Evolutionary conservation across 202 grass and related monocot species (phyloP), one percentile per base, ranked within the genome.

Genomic region (Eragrostis tef): DNA sequence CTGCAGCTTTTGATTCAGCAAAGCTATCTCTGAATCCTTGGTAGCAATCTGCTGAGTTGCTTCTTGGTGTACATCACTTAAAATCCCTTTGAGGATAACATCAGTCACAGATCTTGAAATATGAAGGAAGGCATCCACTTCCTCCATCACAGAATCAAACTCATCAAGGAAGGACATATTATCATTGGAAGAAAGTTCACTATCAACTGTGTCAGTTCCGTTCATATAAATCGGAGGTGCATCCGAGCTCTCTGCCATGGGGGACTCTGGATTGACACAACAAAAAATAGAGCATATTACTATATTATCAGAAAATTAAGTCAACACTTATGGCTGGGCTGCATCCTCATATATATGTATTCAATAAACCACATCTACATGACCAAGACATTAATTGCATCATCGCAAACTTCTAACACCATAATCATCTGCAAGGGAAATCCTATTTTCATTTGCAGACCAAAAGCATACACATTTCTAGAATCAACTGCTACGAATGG

Each of bases 11-110:
- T 88, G 52, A n/a, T 89, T 79, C 72, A 97, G 72, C 44, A 77
- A 54, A 41, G 34, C 24, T 79, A 94, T 91, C 75, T 88, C 86
- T 50, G 79, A 81, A 71, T 94, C 84, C 81, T 92, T 97, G n/a
- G 82, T 86, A 58, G 75, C 78, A 49, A 94, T 80, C 61, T 81
- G 67, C 21, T 16, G 66, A 67, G 59, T 77, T 14, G 78, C 75
- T 57, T 92, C 84, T 67, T 87, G 70, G 17, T 77, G 71, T 69
- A 92, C 72, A 74, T 90, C 91, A 56, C 70, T 79, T 22, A 97
- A 69, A 61, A 90, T 84, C 44, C 80, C 94, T 72, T 67, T 88
- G 67, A 86, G 74, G 44, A 94, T 67, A 34, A 78, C 85, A 49
- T 79, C 46, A 58, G 73, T 84, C 77, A 97, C 86, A 74, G 86